These are phyloP conservation scores for Periconia macrospinosa DNA, from an alignment of 2,329 filamentous ascomycete species.

Conservation along the genomic window DNA sequence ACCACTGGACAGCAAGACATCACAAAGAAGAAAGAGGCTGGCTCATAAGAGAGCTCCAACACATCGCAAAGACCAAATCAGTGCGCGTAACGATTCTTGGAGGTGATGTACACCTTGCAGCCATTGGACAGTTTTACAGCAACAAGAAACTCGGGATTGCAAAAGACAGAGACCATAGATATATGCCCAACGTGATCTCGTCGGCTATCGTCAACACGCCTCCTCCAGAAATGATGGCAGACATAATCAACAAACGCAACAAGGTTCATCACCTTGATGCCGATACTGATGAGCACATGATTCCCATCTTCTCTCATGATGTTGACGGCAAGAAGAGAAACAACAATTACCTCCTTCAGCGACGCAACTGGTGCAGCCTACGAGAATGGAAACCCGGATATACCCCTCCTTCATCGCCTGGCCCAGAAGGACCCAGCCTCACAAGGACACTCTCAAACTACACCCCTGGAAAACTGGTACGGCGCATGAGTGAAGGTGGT, in stretches of 20 bases:
- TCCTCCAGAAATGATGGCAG: constrained; percentile 82
- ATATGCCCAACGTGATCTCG: constrained; percentile 94
- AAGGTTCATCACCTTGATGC: constrained; percentile 67
- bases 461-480: constrained; percentile 45
- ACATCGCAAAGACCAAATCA: constrained; percentile 89
- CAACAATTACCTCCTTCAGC: constrained; percentile 85
- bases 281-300: constrained; percentile 92
- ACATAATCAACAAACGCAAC: constrained; percentile 91
- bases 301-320: constrained; percentile 86
- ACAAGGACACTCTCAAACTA: constrained; percentile 39
- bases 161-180: constrained; percentile 90
- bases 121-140: constrained; percentile 92
- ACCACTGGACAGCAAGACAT: constrained; percentile 96
- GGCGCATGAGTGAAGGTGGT: constrained; percentile 41
- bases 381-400: constrained; percentile 77
- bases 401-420: constrained; percentile 64
- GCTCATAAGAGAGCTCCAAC: constrained; percentile 87
- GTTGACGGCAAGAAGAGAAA: constrained; percentile 88
- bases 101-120: constrained; percentile 91
- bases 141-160: constrained; percentile 72
- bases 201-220: constrained; percentile 94
- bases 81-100: constrained; percentile 89
- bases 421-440: constrained; percentile 21
- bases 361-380: constrained; percentile 95
- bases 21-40: constrained; percentile 89